Percentiles rank a stretch among this genome's conserved stretches.
Evolutionary conservation across 2,329 filamentous ascomycete genomes (phyloP).

Genomic region (Pseudomassariella vexata): DNA sequence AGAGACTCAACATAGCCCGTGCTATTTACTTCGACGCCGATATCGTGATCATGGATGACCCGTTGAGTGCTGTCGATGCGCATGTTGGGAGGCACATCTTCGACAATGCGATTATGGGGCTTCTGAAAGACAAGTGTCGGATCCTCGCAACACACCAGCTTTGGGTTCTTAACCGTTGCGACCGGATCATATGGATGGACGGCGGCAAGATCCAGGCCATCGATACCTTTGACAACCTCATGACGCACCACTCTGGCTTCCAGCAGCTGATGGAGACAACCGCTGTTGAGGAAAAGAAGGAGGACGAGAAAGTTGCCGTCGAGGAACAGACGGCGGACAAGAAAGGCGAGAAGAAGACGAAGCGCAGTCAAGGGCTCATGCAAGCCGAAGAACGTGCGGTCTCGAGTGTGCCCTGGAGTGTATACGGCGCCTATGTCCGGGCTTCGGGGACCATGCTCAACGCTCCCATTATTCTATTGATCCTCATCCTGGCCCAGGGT

Average conservation of each 20-base stretch:
- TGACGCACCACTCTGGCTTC: constrained; percentile 73
- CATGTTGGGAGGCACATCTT: constrained; percentile 75
- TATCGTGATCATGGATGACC: constrained; percentile 65
- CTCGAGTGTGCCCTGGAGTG: constrained; percentile 70
- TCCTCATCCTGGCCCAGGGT: constrained; percentile 70
- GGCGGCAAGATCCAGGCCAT: constrained; percentile 76
- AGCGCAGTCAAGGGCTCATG: constrained; percentile 62
- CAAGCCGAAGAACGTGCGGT: constrained; percentile 63
- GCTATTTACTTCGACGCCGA: constrained; percentile 67
- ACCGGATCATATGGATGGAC: constrained; percentile 91
- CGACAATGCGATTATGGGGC: constrained; percentile 85
- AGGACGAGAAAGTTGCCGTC: constrained; percentile 43
- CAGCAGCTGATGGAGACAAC: constrained; percentile 80
- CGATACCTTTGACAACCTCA: constrained; percentile 85
- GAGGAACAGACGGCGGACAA: constrained; percentile 39
- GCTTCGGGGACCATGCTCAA: constrained; percentile 69
- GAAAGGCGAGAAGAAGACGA: constrained; percentile 48
- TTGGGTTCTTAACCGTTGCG: constrained; percentile 84
- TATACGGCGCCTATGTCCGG: constrained; percentile 71
- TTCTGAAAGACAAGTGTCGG: constrained; percentile 83
- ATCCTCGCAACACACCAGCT: constrained; percentile 93
- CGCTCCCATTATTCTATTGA: constrained; percentile 54
- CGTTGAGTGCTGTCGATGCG: constrained; percentile 63
- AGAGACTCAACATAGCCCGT: constrained; percentile 88
- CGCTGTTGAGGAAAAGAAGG: constrained; percentile 62